Percentiles rank a stretch among this genome's conserved stretches.
phyloP scores from a whole-genome alignment of 2,329 filamentous ascomycete genomes.

The Dactylella cylindrospora region DNA sequence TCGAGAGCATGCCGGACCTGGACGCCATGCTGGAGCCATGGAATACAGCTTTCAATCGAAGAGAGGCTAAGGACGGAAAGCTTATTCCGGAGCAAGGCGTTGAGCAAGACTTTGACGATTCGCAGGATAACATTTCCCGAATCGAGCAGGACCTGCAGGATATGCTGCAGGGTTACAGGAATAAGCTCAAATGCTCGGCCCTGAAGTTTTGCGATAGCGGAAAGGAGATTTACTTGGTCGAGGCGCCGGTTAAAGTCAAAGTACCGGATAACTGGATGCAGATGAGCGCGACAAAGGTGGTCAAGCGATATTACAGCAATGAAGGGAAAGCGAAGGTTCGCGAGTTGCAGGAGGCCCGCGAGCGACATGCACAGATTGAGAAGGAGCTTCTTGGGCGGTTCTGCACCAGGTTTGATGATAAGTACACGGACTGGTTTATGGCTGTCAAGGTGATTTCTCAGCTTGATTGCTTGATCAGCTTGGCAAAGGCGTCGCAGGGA shows the following conservation, averaged over 20 bases:
- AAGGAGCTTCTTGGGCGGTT: slow-evolving; percentile 82
- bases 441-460: slow-evolving; percentile 89
- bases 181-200: slow-evolving; percentile 70
- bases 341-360: slow-evolving; percentile 87
- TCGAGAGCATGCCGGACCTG: slow-evolving; percentile 83
- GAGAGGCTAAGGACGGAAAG: slow-evolving; percentile 74
- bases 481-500: slow-evolving; percentile 82
- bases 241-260: slow-evolving; percentile 80
- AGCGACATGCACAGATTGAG: slow-evolving; percentile 86
- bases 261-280: slow-evolving; percentile 87
- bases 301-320: slow-evolving; percentile 91
- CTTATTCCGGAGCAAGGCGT: slow-evolving; percentile 83
- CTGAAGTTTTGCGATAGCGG: slow-evolving; percentile 81
- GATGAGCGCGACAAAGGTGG: slow-evolving; percentile 87
- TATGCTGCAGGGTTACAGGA: slow-evolving; percentile 70
- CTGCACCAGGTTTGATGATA: slow-evolving; percentile 81
- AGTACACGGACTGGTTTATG: slow-evolving; percentile 81
- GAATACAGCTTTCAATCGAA: slow-evolving; percentile 87
- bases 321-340: slow-evolving; percentile 81
- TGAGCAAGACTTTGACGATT: slow-evolving; percentile 88
- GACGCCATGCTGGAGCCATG: slow-evolving; percentile 73
- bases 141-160: slow-evolving; percentile 72
- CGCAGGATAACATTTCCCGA: slow-evolving; percentile 71
- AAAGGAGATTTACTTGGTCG: slow-evolving; percentile 95
- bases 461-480: slow-evolving; percentile 89